Conservation (phyloP, 2,329 filamentous ascomycete species). For the Mycocentrospora acerina region DNA sequence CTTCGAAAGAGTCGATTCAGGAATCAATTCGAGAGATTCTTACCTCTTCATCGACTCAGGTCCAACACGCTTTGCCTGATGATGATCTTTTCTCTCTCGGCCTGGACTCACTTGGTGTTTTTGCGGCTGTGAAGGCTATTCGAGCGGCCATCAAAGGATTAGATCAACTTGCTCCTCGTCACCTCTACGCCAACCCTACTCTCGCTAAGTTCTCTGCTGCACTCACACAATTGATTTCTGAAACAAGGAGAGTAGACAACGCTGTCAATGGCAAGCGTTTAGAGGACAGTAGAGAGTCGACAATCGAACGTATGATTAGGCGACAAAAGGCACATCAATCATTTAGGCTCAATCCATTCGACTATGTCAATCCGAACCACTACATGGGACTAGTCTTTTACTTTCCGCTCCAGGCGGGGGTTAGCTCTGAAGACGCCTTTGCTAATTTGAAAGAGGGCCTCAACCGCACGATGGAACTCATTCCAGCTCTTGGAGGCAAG, state of each 20-base stretch:
- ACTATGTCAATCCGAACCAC: conserved; percentile 31
- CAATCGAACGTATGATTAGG: conserved; percentile 4
- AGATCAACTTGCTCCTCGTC: conserved; percentile 36
- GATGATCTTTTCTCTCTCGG: conserved; percentile 37
- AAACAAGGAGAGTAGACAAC: too few species aligned
- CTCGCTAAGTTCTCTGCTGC: conserved; percentile 24
- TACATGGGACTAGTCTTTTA: conserved; percentile 40
- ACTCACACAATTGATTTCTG: conserved; percentile 6
- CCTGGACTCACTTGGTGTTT: conserved; percentile 37
- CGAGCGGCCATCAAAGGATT: conserved; percentile 29
- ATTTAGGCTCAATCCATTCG: conserved; percentile 35
- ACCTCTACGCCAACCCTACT: conserved; percentile 39
- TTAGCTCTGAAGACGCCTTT: conserved; percentile 33
- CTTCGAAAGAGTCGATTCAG: conserved; percentile 6
- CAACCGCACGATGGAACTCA: conserved; percentile 36
- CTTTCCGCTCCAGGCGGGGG: conserved; percentile 33
- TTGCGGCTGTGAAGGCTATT: conserved; percentile 33
- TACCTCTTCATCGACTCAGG: conserved; percentile 6
- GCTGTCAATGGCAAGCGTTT: background rate
- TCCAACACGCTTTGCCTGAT: conserved; percentile 15
- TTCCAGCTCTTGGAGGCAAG: conserved; percentile 42
- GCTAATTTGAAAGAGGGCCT: conserved; percentile 38
- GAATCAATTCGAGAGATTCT: conserved; percentile 10
- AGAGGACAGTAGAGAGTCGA: conserved; percentile 9
- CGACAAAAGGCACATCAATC: conserved; percentile 25